Conservation (phyloP, 805 yeast species). For the Starmerella potacharoeniae region DNA sequence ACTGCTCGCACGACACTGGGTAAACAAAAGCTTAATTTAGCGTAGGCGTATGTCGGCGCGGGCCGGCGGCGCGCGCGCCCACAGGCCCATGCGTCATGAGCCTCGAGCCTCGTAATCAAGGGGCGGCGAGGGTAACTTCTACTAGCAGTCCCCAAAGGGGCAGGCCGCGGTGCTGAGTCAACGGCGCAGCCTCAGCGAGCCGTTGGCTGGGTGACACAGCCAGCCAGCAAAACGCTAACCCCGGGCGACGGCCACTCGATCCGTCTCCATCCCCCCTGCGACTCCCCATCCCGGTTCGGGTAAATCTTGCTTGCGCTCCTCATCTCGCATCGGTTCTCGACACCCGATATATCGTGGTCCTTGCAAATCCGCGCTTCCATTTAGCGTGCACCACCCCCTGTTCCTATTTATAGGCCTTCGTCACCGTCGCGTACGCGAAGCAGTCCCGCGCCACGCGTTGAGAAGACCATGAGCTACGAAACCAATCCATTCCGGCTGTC, state of each 20-base stretch:
- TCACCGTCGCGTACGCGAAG: not conserved
- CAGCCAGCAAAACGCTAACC: not conserved
- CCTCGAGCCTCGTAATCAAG: not conserved
- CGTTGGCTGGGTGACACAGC: constrained; percentile 1
- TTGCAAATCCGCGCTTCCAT: not conserved
- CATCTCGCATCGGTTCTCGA: not conserved
- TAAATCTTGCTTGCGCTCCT: not conserved
- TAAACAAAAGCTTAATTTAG: not conserved
- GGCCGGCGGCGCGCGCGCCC: no score
- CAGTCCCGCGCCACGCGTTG: not conserved
- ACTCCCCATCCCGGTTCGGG: not conserved
- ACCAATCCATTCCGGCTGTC: constrained; percentile 25
- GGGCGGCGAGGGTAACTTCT: not conserved
- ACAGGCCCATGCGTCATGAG: not conserved
- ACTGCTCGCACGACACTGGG: not conserved
- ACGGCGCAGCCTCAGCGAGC: not conserved
- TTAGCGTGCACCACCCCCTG: not conserved
- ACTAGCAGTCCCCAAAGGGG: not conserved
- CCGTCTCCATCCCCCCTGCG: not conserved
- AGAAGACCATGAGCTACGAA: constrained; percentile 11
- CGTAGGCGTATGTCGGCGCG: not conserved
- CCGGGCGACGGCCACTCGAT: not conserved
- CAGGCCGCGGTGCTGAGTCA: not conserved
- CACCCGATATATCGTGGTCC: not conserved
- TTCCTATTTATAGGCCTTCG: not conserved